phyloP scores from a whole-genome alignment of 2,329 filamentous ascomycete species.

The Penicillium sp. region DNA sequence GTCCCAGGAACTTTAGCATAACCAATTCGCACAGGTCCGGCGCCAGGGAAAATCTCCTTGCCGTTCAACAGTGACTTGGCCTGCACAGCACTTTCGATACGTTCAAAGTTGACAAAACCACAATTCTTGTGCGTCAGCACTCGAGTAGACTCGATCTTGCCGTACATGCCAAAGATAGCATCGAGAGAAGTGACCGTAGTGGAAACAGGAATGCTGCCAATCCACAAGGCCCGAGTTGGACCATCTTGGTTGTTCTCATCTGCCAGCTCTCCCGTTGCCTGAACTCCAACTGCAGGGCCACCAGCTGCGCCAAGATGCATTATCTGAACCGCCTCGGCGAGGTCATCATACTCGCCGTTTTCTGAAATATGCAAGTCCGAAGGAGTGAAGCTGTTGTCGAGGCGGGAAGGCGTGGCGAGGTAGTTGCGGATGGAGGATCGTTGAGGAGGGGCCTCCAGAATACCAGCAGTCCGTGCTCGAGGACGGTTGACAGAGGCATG shows the following conservation, averaged over 20 bases:
- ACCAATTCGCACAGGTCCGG: conserved; percentile 91
- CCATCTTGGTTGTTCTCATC: conserved; percentile 85
- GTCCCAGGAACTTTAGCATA: conserved; percentile 95
- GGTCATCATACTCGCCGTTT: conserved; percentile 77
- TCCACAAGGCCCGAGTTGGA: conserved; percentile 92
- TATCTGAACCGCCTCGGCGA: conserved; percentile 80
- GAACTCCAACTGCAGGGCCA: conserved; percentile 63
- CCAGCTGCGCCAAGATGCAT: conserved; percentile 65
- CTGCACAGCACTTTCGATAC: conserved; percentile 84
- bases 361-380: conserved; percentile 77
- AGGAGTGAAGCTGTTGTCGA: conserved; percentile 77
- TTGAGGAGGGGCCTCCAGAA: conserved; percentile 77
- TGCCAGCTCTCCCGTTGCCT: conserved; percentile 67
- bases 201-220: conserved; percentile 95
- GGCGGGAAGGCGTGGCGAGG: conserved; percentile 74
- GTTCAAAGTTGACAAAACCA: conserved; percentile 97
- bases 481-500: conserved; percentile 82
- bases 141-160: conserved; percentile 85
- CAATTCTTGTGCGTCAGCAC: conserved; percentile 99
- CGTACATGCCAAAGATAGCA: conserved; percentile 94
- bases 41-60: conserved; percentile 97
- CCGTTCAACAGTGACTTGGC: conserved; percentile 89
- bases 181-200: conserved; percentile 94
- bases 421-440: conserved; percentile 73
- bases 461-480: conserved; percentile 87